Conservation (phyloP, 805 yeast species). For the Candida endomychidarum region DNA sequence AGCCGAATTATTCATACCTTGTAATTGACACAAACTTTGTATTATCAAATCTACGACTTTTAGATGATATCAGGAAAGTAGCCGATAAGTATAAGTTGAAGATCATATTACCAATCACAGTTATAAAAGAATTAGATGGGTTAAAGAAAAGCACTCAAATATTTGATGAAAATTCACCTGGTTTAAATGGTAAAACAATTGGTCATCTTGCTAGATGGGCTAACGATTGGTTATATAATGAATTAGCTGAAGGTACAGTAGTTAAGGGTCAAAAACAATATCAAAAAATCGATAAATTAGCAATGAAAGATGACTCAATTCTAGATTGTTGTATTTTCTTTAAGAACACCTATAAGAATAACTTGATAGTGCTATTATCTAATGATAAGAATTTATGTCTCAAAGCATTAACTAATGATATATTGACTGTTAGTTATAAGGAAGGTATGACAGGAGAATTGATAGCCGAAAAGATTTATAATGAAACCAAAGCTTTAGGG, state of each 20-base stretch:
- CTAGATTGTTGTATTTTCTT: constrained; percentile 80
- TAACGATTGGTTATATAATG: constrained; percentile 70
- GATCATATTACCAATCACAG: constrained; percentile 69
- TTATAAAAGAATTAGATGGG: constrained; percentile 79
- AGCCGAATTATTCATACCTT: constrained; percentile 39
- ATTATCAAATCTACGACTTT: constrained; percentile 60
- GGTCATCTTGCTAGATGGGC: constrained; percentile 68
- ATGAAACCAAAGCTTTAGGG: constrained; percentile 28
- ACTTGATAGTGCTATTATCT: constrained; percentile 61
- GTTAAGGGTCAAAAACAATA: constrained; percentile 60
- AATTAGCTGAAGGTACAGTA: constrained; percentile 51
- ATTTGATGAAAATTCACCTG: constrained; percentile 12
- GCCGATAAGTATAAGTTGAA: constrained; percentile 43
- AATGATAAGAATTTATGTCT: constrained; percentile 83
- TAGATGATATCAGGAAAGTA: constrained; percentile 51
- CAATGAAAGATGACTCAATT: constrained; percentile 75
- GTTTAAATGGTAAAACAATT: constrained; percentile 34
- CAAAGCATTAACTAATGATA: constrained; percentile 67
- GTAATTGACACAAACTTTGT: constrained; percentile 85
- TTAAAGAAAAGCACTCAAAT: constrained; percentile 49
- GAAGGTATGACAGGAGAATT: constrained; percentile 43
- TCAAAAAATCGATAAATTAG: constrained; percentile 49
- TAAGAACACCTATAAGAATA: constrained; percentile 32
- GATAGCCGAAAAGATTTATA: constrained; percentile 41
- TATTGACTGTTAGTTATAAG: constrained; percentile 61